phyloP scores from a whole-genome alignment of 257 asterid genomes.

The Solanum chilense region DNA sequence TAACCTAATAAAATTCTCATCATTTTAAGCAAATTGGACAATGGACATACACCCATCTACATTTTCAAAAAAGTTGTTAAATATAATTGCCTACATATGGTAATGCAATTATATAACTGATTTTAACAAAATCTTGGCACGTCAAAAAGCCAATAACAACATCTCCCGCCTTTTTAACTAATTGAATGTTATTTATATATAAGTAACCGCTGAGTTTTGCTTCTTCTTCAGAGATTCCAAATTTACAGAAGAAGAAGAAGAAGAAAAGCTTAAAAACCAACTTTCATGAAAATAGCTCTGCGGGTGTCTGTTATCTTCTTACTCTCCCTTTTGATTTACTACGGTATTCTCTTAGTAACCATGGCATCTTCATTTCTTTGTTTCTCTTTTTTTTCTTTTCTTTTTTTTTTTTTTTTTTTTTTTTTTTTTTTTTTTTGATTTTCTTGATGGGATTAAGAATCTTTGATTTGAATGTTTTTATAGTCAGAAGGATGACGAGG shows the following conservation, averaged over 20 bases:
- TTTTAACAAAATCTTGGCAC: not conserved
- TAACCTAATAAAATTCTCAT: too few relatives aligned
- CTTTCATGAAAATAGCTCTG: not conserved
- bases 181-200: not conserved
- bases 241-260: not conserved
- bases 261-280: not conserved
- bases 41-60: not conserved
- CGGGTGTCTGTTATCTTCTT: not conserved
- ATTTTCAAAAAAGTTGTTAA: too few relatives aligned
- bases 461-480: not conserved
- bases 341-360: not conserved
- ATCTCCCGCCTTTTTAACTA: not conserved
- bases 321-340: not conserved
- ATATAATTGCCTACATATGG: not conserved
- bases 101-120: not conserved
- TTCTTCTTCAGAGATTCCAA: not conserved
- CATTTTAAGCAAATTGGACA: not conserved
- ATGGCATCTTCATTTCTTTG: not conserved
- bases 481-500: conserved; percentile 24
- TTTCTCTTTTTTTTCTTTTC: not conserved
- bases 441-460: not conserved
- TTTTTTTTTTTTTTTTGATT: too few relatives aligned
- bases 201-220: not conserved
- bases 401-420: too few relatives aligned
- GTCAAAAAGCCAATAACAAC: not conserved